These are phyloP conservation scores for Lasiodiplodia gonubiensis DNA, from an alignment of 2,329 filamentous ascomycete genomes.

Conservation along the genomic window DNA sequence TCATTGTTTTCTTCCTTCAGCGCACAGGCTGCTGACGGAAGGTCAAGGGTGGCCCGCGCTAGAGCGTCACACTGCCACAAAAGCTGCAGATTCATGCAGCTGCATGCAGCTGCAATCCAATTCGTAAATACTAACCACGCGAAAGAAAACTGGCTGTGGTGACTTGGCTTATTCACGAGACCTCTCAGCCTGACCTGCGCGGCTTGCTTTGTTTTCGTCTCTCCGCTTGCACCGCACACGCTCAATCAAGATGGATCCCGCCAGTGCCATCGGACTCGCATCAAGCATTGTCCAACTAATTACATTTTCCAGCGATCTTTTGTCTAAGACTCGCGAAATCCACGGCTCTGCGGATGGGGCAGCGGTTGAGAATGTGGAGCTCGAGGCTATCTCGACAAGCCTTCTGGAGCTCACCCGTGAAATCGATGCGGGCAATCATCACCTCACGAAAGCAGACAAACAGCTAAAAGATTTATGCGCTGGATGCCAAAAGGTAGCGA, in stretches of 20 bases:
- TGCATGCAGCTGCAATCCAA: neutral
- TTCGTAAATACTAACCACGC: neutral
- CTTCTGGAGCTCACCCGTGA: neutral
- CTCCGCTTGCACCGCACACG: neutral
- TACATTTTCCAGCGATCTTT: constrained; percentile 1
- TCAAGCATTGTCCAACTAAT: constrained; percentile 10
- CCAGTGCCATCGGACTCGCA: constrained; percentile 10
- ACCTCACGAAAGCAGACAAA: constrained; percentile 3
- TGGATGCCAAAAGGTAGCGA: neutral
- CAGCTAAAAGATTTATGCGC: neutral
- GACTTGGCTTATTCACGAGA: neutral
- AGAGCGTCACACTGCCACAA: neutral
- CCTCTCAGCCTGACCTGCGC: neutral
- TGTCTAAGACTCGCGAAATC: constrained; percentile 8
- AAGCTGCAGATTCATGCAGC: neutral
- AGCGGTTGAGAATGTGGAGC: neutral
- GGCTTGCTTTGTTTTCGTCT: neutral
- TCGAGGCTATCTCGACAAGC: neutral
- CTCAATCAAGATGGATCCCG: neutral
- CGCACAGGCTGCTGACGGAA: too few relatives aligned
- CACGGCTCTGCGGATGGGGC: neutral
- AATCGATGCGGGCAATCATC: neutral
- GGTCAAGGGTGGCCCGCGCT: too few relatives aligned
- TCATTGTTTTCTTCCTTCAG: too few relatives aligned
- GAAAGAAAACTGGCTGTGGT: neutral